Base-by-base conservation (phyloP, 805 yeast genomes). In the Ogataea polymorpha region DNA sequence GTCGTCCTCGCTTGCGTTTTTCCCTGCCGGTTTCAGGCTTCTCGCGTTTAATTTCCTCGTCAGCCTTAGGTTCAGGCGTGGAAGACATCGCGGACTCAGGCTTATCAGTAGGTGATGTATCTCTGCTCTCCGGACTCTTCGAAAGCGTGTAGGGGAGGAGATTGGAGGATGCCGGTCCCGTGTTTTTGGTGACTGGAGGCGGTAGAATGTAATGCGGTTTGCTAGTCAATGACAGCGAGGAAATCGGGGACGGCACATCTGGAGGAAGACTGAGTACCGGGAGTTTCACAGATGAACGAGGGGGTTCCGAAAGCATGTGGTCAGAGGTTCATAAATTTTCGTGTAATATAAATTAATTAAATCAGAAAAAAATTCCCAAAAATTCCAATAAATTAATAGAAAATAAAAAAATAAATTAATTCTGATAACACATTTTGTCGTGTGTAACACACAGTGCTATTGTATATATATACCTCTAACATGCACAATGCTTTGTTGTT, bases 401-500 rank as follows among this genome's bases (percentile, higher is more conserved):
- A 5, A 26, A 20, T 27, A 13, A 37, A 32, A 12, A 42, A 42
- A 18, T 31, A 33, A 38, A 29, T 20, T 26, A 37, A 24, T 15
- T 37, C 25, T 17, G 35, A 30, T 37, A 31, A 23, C 24, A 14
- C 15, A 13, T 13, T 9, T 13, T 9, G 41, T 38, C 36, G 41
- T 38, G 41, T 24, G 23, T 25, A 4, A 16, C 20, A 18, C 20
- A 18, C 20, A 6, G 20, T 18, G 6, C 20, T 18, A 18, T 18
- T 18, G 7, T 39, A 23, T 33, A 39, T 37, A 14, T 37, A 15
- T 11, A 28, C 12, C 9, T 21, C 23, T 25, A 75, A 46, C 81
- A 75, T 2, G 61, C 61, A 49, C 80, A 74, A 43, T 66, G 73
- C 13, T 71, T 64, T 16, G 80, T 82, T 35, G 83, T 77, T 50